phyloP scores from a whole-genome alignment of 1,284 basidiomycete genomes.

The Malassezia slooffiae region DNA sequence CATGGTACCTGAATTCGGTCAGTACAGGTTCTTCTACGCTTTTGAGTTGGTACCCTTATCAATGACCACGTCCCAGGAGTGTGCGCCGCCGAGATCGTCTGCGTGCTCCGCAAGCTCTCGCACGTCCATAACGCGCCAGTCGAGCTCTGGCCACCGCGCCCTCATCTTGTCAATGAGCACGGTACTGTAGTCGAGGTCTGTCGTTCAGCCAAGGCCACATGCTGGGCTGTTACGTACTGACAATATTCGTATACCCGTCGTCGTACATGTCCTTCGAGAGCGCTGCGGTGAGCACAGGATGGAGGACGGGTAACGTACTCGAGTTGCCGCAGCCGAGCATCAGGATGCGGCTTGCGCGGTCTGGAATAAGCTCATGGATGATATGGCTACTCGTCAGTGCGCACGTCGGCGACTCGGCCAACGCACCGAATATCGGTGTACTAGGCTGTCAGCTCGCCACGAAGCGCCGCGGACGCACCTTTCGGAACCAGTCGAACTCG shows the following conservation, averaged over 20 bases:
- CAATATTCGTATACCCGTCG: constrained; percentile 28
- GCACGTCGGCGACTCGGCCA: background rate
- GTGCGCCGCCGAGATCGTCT: constrained; percentile 18
- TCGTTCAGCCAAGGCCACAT: background rate
- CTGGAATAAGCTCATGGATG: constrained; percentile 26
- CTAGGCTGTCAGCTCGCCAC: constrained; percentile 1
- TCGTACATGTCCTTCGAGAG: constrained; percentile 28
- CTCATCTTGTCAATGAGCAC: constrained; percentile 30
- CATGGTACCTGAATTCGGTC: constrained; percentile 32
- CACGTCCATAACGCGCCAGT: constrained; percentile 36
- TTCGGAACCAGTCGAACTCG: constrained; percentile 40
- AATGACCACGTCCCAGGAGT: constrained; percentile 29
- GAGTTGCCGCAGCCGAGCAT: constrained; percentile 43
- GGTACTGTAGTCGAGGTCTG: constrained; percentile 12
- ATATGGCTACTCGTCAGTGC: constrained; percentile 14
- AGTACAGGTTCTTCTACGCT: background rate
- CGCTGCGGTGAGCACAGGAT: constrained; percentile 12
- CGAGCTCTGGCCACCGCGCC: constrained; percentile 18
- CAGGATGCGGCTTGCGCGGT: constrained; percentile 23
- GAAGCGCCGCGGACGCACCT: constrained; percentile 7
- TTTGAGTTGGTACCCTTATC: constrained; percentile 27
- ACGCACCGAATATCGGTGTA: constrained; percentile 14
- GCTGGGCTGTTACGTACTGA: constrained; percentile 17
- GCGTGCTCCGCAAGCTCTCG: constrained; percentile 25
- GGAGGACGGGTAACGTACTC: constrained; percentile 15